phyloP scores from a whole-genome alignment of 768 basidiomycete genomes.

The Tricholoma flavovirens region DNA sequence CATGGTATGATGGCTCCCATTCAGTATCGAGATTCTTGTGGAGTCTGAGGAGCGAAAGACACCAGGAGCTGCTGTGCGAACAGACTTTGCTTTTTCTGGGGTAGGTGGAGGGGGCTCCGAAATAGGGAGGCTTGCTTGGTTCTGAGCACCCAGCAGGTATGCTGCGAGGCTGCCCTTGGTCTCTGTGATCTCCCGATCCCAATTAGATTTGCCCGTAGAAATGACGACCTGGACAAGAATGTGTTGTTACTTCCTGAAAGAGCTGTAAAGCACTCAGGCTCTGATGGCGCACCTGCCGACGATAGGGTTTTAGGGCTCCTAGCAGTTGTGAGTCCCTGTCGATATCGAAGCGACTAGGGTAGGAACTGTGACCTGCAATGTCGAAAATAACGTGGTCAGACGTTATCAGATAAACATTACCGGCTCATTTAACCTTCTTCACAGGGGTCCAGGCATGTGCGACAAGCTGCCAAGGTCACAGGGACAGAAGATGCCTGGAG shows the following conservation, averaged over 20 bases:
- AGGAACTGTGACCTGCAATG: slow-evolving; percentile 62
- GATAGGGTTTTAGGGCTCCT: slow-evolving; percentile 82
- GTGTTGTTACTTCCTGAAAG: background rate
- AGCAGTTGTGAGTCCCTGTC: slow-evolving; percentile 80
- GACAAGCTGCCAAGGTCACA: slow-evolving; percentile 61
- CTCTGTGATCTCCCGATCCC: slow-evolving; percentile 76
- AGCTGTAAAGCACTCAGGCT: background rate
- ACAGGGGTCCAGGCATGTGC: slow-evolving; percentile 72
- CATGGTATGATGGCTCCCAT: slow-evolving; percentile 75
- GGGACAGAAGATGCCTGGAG: slow-evolving; percentile 60
- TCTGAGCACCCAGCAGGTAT: slow-evolving; percentile 36
- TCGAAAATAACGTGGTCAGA: slow-evolving; percentile 11
- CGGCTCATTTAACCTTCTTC: slow-evolving; percentile 46
- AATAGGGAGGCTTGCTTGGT: slow-evolving; percentile 21
- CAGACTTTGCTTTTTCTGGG: slow-evolving; percentile 23
- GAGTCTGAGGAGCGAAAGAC: slow-evolving; percentile 54
- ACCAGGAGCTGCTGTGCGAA: slow-evolving; percentile 36
- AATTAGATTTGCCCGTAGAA: slow-evolving; percentile 86
- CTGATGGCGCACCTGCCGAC: slow-evolving; percentile 54
- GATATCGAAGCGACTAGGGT: slow-evolving; percentile 64
- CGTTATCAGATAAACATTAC: slow-evolving; percentile 24
- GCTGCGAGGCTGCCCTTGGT: slow-evolving; percentile 68
- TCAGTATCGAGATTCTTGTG: slow-evolving; percentile 63
- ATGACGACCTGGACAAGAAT: slow-evolving; percentile 59
- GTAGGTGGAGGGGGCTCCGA: slow-evolving; percentile 21